Conservation (phyloP, 139 green algal genomes). For the Tetraselmis chui region DNA sequence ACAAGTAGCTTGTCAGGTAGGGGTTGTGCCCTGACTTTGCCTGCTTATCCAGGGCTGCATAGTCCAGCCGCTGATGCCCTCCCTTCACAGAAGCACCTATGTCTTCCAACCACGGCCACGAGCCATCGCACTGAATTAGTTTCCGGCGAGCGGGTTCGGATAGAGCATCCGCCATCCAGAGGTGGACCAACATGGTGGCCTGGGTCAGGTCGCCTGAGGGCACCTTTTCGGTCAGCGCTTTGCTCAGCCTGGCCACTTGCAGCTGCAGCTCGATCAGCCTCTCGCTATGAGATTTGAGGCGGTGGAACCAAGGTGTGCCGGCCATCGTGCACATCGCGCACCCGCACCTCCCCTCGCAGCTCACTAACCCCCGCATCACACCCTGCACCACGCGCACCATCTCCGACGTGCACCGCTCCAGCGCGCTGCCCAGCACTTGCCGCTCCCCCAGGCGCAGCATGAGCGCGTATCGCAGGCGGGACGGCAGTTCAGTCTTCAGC, state of each 20-base stretch:
- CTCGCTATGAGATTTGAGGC: neutral
- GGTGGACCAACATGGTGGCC: neutral
- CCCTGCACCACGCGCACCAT: neutral
- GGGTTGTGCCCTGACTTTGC: neutral
- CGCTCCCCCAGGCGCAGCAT: neutral
- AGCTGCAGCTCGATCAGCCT: neutral
- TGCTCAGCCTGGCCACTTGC: neutral
- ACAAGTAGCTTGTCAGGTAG: neutral
- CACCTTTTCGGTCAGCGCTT: neutral
- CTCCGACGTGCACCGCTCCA: neutral
- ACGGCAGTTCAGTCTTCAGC: no score
- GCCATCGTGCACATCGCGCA: neutral
- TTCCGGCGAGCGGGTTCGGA: no score
- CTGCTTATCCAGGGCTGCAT: neutral
- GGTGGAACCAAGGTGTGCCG: neutral
- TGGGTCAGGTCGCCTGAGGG: neutral
- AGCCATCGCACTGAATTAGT: neutral
- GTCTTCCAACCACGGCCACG: neutral
- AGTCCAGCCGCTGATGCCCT: no score
- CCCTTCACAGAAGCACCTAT: no score
- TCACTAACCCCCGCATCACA: neutral
- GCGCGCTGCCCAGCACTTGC: neutral
- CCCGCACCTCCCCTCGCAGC: neutral
- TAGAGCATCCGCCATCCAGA: neutral
- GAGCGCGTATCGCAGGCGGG: neutral